Conservation (phyloP, 371 early-diverging fungal genomes). For the Dichotomocladium elegans region DNA sequence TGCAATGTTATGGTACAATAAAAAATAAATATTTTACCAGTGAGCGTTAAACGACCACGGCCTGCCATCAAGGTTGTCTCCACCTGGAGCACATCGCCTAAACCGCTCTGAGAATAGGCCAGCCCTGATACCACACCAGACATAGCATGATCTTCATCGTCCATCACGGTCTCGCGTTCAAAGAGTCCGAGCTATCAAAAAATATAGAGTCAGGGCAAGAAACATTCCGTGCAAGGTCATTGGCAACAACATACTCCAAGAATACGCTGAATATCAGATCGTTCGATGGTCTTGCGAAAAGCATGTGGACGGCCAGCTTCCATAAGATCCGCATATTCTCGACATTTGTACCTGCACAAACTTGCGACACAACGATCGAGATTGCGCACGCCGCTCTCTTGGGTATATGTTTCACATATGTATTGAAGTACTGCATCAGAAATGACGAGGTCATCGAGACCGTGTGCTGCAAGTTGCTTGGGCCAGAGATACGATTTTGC, state of each 20-base stretch:
- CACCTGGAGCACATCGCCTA: constrained; percentile 76
- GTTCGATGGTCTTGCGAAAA: constrained; percentile 14
- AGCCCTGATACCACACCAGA: constrained; percentile 84
- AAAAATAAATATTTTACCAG: constrained; percentile 34
- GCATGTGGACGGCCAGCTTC: constrained; percentile 15
- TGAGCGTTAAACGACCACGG: constrained; percentile 62
- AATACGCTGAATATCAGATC: constrained; percentile 48
- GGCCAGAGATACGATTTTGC: constrained; percentile 52
- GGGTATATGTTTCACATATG: constrained; percentile 68
- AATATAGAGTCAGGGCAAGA: background rate
- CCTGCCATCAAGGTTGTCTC: constrained; percentile 81
- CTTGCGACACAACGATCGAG: constrained; percentile 73
- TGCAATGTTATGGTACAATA: background rate
- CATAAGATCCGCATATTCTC: constrained; percentile 52
- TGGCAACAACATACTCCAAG: constrained; percentile 46
- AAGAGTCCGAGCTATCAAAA: constrained; percentile 43
- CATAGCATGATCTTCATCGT: constrained; percentile 41
- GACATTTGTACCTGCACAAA: constrained; percentile 68
- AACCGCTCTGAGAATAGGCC: constrained; percentile 76
- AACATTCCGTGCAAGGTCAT: too few species aligned
- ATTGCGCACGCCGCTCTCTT: constrained; percentile 79
- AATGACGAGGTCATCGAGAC: constrained; percentile 46
- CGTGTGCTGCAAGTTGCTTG: constrained; percentile 73
- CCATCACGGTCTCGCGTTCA: constrained; percentile 63
- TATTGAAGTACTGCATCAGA: constrained; percentile 51